Base-by-base conservation (phyloP, 2,329 filamentous ascomycete genomes). In the Chrysoporthe austroafricana region DNA sequence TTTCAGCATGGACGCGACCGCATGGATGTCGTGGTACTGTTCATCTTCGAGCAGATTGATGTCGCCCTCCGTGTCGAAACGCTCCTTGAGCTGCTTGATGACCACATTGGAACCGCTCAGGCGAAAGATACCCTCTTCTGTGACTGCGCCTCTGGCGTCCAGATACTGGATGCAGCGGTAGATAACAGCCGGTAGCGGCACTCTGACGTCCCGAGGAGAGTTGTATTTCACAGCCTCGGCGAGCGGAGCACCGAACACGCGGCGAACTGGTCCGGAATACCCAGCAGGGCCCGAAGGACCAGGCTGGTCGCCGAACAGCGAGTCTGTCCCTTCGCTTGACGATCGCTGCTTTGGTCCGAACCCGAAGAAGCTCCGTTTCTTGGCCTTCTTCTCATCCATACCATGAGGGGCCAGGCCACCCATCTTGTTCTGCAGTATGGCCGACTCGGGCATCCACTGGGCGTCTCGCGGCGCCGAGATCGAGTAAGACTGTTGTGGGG, bases 141-240 rank as follows among this genome's bases (percentile, higher is more conserved):
- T 85, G 60, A 91, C 85, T 13, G 94, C 96, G 70, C 92, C 88
- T 81, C 94, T 94, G 7, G 88, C 86, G 72, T 93, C 91, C 21
- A 99, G 85, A 77, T 97, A 99, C 77, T 98, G 93, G 70, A 99
- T 92, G 76, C 94, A 97, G 67, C 96, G 90, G 80, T 96, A 99
- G 9, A 98, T 93, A 2, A 99, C 96, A 7, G 95, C 92, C 1
- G 96, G 96, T 39, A 99, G 82, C 39, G 91, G 90, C 7, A 93
- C 88, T 69, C 89, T 87, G 57, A 92, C 84, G 66, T 93, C 92
- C 14, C 83, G 79, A 0, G 94, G 94, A 14, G 89, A 85, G 73
- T 92, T 94, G 76, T 87, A 92, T 69, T 92, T 88, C 8, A 97
- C 94, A 36, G 96, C 96, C 74, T 98, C 95, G 9, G 88, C 88